Evolutionary conservation across 345 rosid species (phyloP).

Genomic region (Durio zibethinus): DNA sequence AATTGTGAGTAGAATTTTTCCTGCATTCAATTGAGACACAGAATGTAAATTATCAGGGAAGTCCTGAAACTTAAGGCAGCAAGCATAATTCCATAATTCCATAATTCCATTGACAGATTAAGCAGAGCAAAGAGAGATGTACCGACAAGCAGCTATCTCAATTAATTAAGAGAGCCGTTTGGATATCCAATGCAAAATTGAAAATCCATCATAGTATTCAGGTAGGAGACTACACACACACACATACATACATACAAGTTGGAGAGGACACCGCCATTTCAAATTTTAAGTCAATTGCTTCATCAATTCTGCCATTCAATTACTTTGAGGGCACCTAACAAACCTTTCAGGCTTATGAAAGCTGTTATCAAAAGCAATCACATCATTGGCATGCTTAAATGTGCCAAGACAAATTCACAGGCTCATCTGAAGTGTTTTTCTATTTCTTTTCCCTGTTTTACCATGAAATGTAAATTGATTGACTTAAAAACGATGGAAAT

Average conservation of each 20-base stretch:
- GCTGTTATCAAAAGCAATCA: background rate
- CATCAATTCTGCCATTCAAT: background rate
- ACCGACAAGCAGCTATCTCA: background rate
- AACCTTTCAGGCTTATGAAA: background rate
- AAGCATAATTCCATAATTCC: background rate
- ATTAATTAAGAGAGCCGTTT: background rate
- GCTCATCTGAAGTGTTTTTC: background rate
- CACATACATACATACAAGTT: too few species aligned
- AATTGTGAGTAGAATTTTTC: slow-evolving; percentile 63
- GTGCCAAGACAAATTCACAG: background rate
- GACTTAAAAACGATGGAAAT: background rate
- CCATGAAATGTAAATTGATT: background rate
- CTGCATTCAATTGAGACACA: slow-evolving; percentile 34
- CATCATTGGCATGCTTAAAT: background rate
- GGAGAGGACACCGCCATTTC: background rate
- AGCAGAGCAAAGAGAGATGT: background rate
- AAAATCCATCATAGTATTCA: background rate
- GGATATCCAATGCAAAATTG: background rate
- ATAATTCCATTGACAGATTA: background rate
- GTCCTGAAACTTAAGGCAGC: background rate
- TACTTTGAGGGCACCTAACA: background rate
- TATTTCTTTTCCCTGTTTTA: background rate
- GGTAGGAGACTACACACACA: background rate
- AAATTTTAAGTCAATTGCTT: background rate
- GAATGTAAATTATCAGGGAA: background rate